These are phyloP conservation scores for Neurospora tetrasperma DNA, from an alignment of 495 filamentous ascomycete species.

Conservation along the genomic window DNA sequence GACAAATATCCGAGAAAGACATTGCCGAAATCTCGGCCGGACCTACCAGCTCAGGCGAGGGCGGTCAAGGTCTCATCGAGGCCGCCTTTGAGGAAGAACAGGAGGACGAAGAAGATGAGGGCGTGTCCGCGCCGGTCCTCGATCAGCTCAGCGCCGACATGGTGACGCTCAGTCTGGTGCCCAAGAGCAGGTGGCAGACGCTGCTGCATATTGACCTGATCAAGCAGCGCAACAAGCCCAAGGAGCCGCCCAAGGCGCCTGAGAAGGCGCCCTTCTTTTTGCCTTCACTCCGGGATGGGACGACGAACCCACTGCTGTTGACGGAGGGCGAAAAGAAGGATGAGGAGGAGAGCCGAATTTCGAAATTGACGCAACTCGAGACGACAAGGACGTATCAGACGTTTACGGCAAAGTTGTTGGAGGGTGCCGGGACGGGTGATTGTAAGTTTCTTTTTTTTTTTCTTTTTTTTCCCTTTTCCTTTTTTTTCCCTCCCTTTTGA, in stretches of 20 bases:
- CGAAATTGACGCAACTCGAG: slow-evolving; percentile 31
- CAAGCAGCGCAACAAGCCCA: slow-evolving; percentile 88
- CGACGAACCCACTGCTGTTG: slow-evolving; percentile 13
- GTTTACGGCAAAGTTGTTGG: slow-evolving; percentile 52
- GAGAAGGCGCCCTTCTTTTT: slow-evolving; percentile 97
- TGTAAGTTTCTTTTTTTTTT: slow-evolving; percentile 31
- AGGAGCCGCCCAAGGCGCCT: slow-evolving; percentile 78
- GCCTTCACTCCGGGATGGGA: slow-evolving; percentile 47
- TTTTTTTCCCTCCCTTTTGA: not conserved
- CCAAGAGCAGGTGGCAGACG: slow-evolving; percentile 85
- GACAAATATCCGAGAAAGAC: slow-evolving; percentile 65
- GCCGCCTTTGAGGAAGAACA: slow-evolving; percentile 56
- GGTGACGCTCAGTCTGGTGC: slow-evolving; percentile 79
- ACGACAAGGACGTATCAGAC: slow-evolving; percentile 32
- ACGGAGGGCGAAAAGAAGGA: slow-evolving; percentile 9
- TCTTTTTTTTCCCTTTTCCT: not conserved
- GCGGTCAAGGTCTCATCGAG: slow-evolving; percentile 52
- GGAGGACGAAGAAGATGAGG: slow-evolving; percentile 33
- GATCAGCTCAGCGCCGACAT: slow-evolving; percentile 74
- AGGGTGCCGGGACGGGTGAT: slow-evolving; percentile 35
- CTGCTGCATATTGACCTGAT: slow-evolving; percentile 84
- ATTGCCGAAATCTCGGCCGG: slow-evolving; percentile 45
- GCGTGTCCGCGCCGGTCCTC: slow-evolving; percentile 37
- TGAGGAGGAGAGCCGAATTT: slow-evolving; percentile 11
- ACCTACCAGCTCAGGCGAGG: slow-evolving; percentile 77